Evolutionary conservation across 345 rosid genomes (phyloP), one percentile per base, ranked within the genome.

Genomic region (Salix purpurea): DNA sequence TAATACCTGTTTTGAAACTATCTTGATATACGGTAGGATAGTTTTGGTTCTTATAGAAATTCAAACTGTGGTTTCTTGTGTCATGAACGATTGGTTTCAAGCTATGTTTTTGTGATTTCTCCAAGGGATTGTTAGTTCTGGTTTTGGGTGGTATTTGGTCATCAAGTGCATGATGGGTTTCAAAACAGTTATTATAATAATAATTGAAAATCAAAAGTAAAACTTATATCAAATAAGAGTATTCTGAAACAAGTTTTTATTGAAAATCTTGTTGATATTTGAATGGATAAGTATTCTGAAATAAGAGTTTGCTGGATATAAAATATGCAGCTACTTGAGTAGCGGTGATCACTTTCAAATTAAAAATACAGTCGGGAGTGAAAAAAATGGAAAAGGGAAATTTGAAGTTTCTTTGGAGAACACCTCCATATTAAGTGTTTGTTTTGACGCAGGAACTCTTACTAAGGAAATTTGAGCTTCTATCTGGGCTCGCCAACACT

Each of bases 401-500:
- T 66, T 72, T 83, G 56, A 76, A 34, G 76, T 76, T 81, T 82
- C 48, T 76, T 15, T 71, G 85, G 81, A 73, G 84, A 76, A 78
- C 73, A 71, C 71, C 78, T 78, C 80, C 86, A 40, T 79, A 86
- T 87, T 85, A 87, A 92, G 94, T 83, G 90, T 90, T 94, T 94
- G 85, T 90, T 94, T 94, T 88, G 91, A 87, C 92, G 94, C 96
- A 93, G 97, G 97, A 89, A 79, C 88, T 70, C 74, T 82, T 84
- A 80, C 89, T 85, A 84, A 85, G 81, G 94, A 88, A 87, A 80
- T 79, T 74, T 89, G 91, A 87, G 88, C 90, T 88, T 85, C 81
- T 88, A 83, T 89, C 82, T 84, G 83, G 81, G 85, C 87, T 85
- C 77, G 86, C 81, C 91, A 83, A 85, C 88, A 82, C 73, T 74